Base-by-base conservation (phyloP, 495 filamentous ascomycete species). In the Hypoxylon perforatum region DNA sequence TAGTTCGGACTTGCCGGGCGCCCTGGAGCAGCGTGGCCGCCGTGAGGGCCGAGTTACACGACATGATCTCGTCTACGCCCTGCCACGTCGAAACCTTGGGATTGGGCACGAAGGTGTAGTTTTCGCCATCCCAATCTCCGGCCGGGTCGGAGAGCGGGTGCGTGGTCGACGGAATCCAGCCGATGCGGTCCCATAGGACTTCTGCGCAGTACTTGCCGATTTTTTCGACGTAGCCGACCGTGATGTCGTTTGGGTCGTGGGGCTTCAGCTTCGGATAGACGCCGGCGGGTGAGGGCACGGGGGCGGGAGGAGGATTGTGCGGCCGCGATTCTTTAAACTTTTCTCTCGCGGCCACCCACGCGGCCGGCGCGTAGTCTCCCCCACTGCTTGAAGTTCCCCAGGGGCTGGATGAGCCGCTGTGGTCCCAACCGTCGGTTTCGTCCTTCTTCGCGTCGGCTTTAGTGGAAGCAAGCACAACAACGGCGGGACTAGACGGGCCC, bases 221-320 rank as follows among this genome's bases (percentile, higher is more conserved):
- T 2, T 3, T 7, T 0, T 18, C 14, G 15, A 48, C 45, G 33
- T 72, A 72, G 4, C 12, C 4, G 6, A 25, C 4, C 7, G 49
- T 3, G 23, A 69, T 12, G 4, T 45, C 2, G 18, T 21, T 7
- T 15, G 57, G 9, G 23, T 63, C 41, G 58, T 70, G 70, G 23
- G 70, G 66, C 10, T 17, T 48, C 8, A 72, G 44, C 39, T 63
- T 65, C 4, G n/a, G 7, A 28, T 28, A 28, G 3, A 28, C 25
- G 3, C 7, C 7, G 25, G 25, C 25, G n/a, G n/a, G n/a, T n/a
- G n/a, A n/a, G n/a, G n/a, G n/a, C 25, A 28, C 25, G 25, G 25
- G 25, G 3, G 25, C 3, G 7, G 25, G 3, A 7, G 25, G 25
- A 7, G 25, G 25, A 28, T 7, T 28, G n/a, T n/a, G n/a, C n/a